A percentile compares a stretch with the other conserved stretches of the same genome.
Conservation (phyloP, 805 yeast genomes). For the Candida arabinofermentans region DNA sequence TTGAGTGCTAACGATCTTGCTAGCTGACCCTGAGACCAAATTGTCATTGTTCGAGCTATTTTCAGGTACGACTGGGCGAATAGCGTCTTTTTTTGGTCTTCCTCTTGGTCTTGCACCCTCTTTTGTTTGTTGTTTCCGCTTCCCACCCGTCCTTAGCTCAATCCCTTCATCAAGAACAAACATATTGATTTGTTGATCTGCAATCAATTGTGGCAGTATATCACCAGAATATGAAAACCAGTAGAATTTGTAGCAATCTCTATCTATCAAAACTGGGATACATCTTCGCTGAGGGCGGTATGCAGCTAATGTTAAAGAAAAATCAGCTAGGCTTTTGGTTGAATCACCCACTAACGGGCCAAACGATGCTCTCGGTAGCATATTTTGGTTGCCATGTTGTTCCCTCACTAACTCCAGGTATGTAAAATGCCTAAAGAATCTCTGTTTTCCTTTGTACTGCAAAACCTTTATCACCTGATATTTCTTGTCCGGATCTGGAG, state of each 20-base stretch:
- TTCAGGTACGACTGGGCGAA: not conserved
- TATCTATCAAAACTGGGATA: not conserved
- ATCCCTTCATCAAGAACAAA: not conserved
- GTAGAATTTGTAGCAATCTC: not conserved
- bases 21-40: too few relatives aligned
- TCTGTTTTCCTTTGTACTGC: constrained; percentile 54
- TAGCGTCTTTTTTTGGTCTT: not conserved
- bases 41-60: too few relatives aligned
- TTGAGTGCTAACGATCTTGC: too few relatives aligned
- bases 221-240: not conserved
- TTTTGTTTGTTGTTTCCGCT: not conserved
- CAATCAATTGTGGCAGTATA: not conserved
- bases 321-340: not conserved
- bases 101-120: not conserved
- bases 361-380: not conserved
- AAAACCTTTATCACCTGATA: not conserved
- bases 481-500: not conserved
- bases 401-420: constrained; percentile 35
- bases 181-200: not conserved
- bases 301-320: not conserved
- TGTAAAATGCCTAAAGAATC: constrained; percentile 64
- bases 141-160: too few relatives aligned
- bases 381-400: constrained; percentile 17
- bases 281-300: not conserved
- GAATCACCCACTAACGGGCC: not conserved